These are phyloP conservation scores for Wilcoxina mikolae DNA, from an alignment of 495 filamentous ascomycete genomes.

Conservation along the genomic window DNA sequence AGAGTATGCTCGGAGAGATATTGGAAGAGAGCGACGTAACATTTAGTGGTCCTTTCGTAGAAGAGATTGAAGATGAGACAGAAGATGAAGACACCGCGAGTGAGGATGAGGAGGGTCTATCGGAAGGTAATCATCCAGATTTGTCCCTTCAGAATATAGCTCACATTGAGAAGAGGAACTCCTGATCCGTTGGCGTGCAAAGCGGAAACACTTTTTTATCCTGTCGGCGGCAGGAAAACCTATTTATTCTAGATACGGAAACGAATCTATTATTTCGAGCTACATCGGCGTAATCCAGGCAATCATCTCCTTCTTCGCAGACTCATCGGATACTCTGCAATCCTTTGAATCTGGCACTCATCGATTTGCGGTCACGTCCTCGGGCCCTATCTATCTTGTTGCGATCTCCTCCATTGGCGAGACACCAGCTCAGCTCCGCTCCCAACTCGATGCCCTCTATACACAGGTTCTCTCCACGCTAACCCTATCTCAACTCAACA, in stretches of 20 bases:
- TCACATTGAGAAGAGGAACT: slow-evolving; percentile 4
- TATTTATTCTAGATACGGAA: slow-evolving; percentile 88
- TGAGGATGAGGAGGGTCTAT: slow-evolving; percentile 29
- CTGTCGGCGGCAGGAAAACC: slow-evolving; percentile 95
- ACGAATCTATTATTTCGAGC: slow-evolving; percentile 69
- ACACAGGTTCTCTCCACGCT: slow-evolving; percentile 95
- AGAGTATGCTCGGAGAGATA: slow-evolving; percentile 62
- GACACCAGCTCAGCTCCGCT: slow-evolving; percentile 54
- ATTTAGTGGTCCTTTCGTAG: slow-evolving; percentile 9
- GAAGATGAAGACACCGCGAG: slow-evolving; percentile 72
- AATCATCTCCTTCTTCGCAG: slow-evolving; percentile 92
- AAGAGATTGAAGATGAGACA: slow-evolving; percentile 41
- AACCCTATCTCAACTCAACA: slow-evolving; percentile 74
- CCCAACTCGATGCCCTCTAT: slow-evolving; percentile 86
- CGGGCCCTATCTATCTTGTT: slow-evolving; percentile 80
- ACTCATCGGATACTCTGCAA: slow-evolving; percentile 53
- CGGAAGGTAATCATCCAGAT: slow-evolving; percentile 41
- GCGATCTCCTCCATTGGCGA: slow-evolving; percentile 86
- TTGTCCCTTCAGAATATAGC: neutral
- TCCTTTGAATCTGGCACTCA: slow-evolving; percentile 72
- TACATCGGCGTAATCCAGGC: slow-evolving; percentile 92
- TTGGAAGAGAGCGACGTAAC: slow-evolving; percentile 42
- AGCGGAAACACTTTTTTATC: slow-evolving; percentile 92
- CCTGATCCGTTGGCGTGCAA: slow-evolving; percentile 31
- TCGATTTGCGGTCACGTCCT: slow-evolving; percentile 68